phyloP scores from a whole-genome alignment of 768 basidiomycete species.

The Phylloporus sp. region DNA sequence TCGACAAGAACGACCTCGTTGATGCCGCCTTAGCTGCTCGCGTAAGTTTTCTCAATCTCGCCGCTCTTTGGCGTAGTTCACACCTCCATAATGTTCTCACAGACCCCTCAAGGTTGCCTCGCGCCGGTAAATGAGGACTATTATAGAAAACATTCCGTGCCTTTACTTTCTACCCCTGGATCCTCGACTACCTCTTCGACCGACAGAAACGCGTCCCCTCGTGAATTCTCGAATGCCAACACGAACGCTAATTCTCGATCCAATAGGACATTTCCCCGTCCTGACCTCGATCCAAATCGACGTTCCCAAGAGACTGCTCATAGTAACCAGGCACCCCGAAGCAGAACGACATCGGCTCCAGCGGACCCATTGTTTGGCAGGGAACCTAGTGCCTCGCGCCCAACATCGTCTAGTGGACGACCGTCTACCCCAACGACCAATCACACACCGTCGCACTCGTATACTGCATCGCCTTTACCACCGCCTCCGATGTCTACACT shows the following conservation, averaged over 20 bases:
- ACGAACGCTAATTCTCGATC: constrained; percentile 21
- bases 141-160: constrained; percentile 30
- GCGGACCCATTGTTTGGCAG: constrained; percentile 2
- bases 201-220: constrained; percentile 13
- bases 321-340: constrained; percentile 17
- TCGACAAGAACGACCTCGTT: constrained; percentile 79
- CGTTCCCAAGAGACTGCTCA: constrained; percentile 17
- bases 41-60: constrained; percentile 40
- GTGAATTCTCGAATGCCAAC: constrained; percentile 8
- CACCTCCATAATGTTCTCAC: neutral
- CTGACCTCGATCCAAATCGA: constrained; percentile 55
- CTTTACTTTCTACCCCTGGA: constrained; percentile 9
- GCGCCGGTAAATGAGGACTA: constrained; percentile 54
- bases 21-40: constrained; percentile 50
- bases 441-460: constrained; percentile 12
- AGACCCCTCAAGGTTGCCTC: constrained; percentile 65
- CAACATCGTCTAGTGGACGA: constrained; percentile 20
- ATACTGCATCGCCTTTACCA: constrained; percentile 35
- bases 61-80: neutral
- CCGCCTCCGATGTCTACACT: constrained; percentile 62
- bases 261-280: constrained; percentile 49
- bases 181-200: constrained; percentile 14
- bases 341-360: constrained; percentile 23
- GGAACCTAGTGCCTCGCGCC: constrained; percentile 8
- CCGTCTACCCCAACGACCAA: constrained; percentile 7